Percentiles rank a stretch among this genome's conserved stretches.
These are phyloP conservation scores for Yamadazyma philogaea DNA, from an alignment of 805 yeast genomes.

Conservation along the genomic window DNA sequence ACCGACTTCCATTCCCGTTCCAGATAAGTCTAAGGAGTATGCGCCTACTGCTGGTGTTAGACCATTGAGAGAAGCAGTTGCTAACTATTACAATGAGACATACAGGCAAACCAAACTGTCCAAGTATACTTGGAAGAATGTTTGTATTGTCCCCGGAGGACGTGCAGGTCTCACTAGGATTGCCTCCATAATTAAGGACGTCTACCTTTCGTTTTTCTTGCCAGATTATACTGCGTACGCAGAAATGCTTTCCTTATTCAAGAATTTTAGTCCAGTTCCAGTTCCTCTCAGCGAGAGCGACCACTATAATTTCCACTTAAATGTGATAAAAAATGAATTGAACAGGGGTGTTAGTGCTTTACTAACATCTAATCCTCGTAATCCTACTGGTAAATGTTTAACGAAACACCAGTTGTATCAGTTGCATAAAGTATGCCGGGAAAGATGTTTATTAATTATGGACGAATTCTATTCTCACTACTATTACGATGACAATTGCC, in stretches of 20 bases:
- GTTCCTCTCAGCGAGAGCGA: slow-evolving; percentile 58
- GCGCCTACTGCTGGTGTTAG: slow-evolving; percentile 60
- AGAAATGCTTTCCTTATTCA: slow-evolving; percentile 59
- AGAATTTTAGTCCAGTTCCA: slow-evolving; percentile 61
- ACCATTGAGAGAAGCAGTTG: slow-evolving; percentile 55
- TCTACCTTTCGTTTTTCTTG: slow-evolving; percentile 56
- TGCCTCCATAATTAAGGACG: slow-evolving; percentile 57
- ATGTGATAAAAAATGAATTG: slow-evolving; percentile 50
- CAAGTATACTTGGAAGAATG: slow-evolving; percentile 59
- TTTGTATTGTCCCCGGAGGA: slow-evolving; percentile 64
- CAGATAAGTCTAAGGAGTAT: slow-evolving; percentile 51
- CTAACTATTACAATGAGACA: slow-evolving; percentile 52
- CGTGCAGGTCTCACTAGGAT: slow-evolving; percentile 61
- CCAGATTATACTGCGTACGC: slow-evolving; percentile 68
- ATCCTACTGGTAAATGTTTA: slow-evolving; percentile 59
- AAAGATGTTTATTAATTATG: slow-evolving; percentile 55
- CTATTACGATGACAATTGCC: slow-evolving; percentile 52
- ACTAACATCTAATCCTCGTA: slow-evolving; percentile 59
- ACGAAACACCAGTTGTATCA: slow-evolving; percentile 44
- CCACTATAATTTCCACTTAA: slow-evolving; percentile 53
- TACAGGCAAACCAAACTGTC: slow-evolving; percentile 48
- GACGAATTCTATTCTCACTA: slow-evolving; percentile 62
- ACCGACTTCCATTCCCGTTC: slow-evolving; percentile 46
- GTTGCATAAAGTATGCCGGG: slow-evolving; percentile 52
- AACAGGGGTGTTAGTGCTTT: slow-evolving; percentile 57